Evolutionary conservation across 2,329 filamentous ascomycete species (phyloP).

Genomic region (Beauveria sp.): DNA sequence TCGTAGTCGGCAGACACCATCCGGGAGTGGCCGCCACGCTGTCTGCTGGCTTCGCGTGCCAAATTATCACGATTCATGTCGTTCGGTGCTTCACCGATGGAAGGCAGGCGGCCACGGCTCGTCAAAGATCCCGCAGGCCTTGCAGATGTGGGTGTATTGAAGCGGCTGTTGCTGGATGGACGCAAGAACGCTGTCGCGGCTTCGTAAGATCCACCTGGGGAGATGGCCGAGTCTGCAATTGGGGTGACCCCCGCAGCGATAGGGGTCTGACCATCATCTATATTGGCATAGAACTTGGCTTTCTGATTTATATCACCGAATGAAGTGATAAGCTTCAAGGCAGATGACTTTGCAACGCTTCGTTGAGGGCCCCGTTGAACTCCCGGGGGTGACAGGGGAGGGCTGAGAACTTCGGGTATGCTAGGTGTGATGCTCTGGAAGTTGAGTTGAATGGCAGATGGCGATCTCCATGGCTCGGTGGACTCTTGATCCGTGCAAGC

Average conservation of each 20-base stretch:
- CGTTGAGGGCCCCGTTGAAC: constrained; percentile 50
- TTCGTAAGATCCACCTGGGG: constrained; percentile 54
- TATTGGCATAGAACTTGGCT: constrained; percentile 54
- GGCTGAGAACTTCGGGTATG: constrained; percentile 57
- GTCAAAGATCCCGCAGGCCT: constrained; percentile 46
- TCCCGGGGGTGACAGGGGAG: constrained; percentile 66
- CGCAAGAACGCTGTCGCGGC: constrained; percentile 60
- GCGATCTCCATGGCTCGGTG: constrained; percentile 80
- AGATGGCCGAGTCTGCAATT: constrained; percentile 66
- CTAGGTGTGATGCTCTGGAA: constrained; percentile 46
- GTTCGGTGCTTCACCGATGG: constrained; percentile 56
- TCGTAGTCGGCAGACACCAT: constrained; percentile 34
- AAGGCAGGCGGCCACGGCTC: constrained; percentile 58
- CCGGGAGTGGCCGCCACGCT: constrained; percentile 23
- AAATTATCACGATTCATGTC: constrained; percentile 25
- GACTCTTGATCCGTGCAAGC: constrained; percentile 83
- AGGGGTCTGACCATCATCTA: constrained; percentile 59
- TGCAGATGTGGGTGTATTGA: constrained; percentile 63
- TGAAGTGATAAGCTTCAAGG: constrained; percentile 84
- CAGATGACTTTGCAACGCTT: constrained; percentile 68
- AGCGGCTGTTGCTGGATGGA: constrained; percentile 58
- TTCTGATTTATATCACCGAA: constrained; percentile 61
- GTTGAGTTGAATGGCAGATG: constrained; percentile 58
- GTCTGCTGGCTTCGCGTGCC: constrained; percentile 12
- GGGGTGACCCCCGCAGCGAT: constrained; percentile 80